Conservation (phyloP, 192 early-diverging fungal species). For the Backusella psychrophila region DNA sequence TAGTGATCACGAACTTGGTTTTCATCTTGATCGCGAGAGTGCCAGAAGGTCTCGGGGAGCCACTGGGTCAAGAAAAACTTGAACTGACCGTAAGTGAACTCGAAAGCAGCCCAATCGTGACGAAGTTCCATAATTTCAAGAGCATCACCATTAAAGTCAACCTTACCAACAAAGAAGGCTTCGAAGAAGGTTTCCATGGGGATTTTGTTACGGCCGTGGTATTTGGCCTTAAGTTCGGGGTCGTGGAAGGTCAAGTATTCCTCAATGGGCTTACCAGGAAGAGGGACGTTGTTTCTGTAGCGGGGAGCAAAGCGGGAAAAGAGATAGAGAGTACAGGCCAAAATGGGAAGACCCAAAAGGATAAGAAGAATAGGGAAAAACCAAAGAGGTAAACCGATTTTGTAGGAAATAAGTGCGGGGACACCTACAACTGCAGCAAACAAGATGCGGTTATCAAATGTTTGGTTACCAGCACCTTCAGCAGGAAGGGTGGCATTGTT, state of each 20-base stretch:
- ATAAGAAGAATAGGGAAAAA: slow-evolving; percentile 59
- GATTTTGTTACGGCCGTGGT: slow-evolving; percentile 81
- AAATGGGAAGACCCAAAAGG: slow-evolving; percentile 67
- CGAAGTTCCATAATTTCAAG: slow-evolving; percentile 86
- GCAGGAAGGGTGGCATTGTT: slow-evolving; percentile 62
- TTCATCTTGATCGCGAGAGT: slow-evolving; percentile 97
- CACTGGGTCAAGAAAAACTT: slow-evolving; percentile 95
- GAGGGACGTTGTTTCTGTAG: slow-evolving; percentile 61
- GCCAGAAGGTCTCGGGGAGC: slow-evolving; percentile 97
- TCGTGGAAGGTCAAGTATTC: slow-evolving; percentile 91
- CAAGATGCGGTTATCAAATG: slow-evolving; percentile 75
- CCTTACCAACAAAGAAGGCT: slow-evolving; percentile 93
- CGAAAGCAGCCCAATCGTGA: slow-evolving; percentile 94
- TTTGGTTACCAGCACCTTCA: slow-evolving; percentile 84
- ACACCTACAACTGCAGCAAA: slow-evolving; percentile 56
- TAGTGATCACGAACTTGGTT: slow-evolving; percentile 98
- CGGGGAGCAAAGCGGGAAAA: slow-evolving; percentile 66
- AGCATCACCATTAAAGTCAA: slow-evolving; percentile 88
- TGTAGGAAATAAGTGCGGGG: slow-evolving; percentile 63
- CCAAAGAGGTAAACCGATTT: slow-evolving; percentile 63
- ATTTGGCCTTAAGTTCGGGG: slow-evolving; percentile 66
- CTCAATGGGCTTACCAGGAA: slow-evolving; percentile 81
- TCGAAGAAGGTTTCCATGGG: slow-evolving; percentile 99
- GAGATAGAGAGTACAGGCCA: slow-evolving; percentile 66
- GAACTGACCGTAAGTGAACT: slow-evolving; percentile 77